Evolutionary conservation across 805 yeast genomes (phyloP), one percentile per base, ranked within the genome.

Genomic region (Saccharomyces mikatae): DNA sequence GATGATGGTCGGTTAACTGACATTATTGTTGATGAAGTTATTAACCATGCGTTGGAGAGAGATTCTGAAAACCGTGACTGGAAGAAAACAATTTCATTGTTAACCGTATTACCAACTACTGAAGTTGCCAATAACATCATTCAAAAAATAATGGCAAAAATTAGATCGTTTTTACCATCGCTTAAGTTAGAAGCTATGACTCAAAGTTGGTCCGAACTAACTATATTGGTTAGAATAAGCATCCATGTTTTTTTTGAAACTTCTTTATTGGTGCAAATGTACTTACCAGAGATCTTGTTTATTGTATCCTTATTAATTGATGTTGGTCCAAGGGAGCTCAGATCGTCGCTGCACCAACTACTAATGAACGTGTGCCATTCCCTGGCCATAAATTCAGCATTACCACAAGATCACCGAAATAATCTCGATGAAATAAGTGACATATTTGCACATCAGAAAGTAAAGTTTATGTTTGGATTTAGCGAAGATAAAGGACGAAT

Each of bases 11-110:
- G 81, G 41, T 68, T 89, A 11, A 77, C 80, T 3, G 74, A 78
- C 1, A 68, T 81, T 2, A 72, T 88, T 26, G 77, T 89, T 10
- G 90, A 87, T 58, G 96, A 88, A 62, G 80, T 87, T 24, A 80
- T 88, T 5, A 80, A 83, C 1, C 84, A 83, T 58, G 85, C 90
- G 1, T 78, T 87, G 59, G 94, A 87, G 59, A 81, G 84, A 62
- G 86, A 85, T 59, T 83, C 89, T n/a, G 89, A 85, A 60, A 86
- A 84, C 3, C 78, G 80, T 41, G 83, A 78, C 49, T 87, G 89
- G 89, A 76, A 77, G 21, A 80, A 78, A 49, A 77, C 83, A 5
- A 76, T 85, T 1, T 76, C 85, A 0, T 75, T 86, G n/a, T 72
- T 89, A 58, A 78, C 85, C 0, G 68, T 81, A 13, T 73, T 80